Evolutionary conservation across 2,329 filamentous ascomycete genomes (phyloP), one percentile per base, ranked within the genome.

Genomic region (Lasiodiplodia theobromae): DNA sequence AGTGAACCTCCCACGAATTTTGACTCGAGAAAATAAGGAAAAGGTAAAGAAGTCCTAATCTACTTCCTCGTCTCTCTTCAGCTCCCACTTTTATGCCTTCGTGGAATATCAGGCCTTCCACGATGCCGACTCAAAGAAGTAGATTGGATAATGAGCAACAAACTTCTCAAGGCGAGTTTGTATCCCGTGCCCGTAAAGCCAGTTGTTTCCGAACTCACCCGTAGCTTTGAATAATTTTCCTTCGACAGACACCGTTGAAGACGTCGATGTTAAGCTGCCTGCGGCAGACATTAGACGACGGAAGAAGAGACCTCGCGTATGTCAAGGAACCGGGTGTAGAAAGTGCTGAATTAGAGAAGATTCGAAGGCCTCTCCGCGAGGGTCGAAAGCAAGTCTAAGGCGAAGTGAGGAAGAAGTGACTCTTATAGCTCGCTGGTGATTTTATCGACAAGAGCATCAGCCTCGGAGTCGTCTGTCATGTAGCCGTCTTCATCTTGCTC

Each of bases 401-500:
- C 3, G 57, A 28, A 8, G 16, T 10, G 21, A 25, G 38, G 3
- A 21, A 8, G 18, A 40, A 12, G 16, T 12, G 4, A 3, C 14
- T 31, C 23, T 49, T 47, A 64, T 21, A 64, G 18, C 12, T 64
- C 60, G 14, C 16, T 25, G 44, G 52, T 40, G 8, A 64, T 64
- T 31, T 40, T n/a, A 21, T 52, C 60, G 47, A 64, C 4, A 12
- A 64, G 23, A 21, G 28, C 60, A 12, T 64, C 60, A 25, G 60
- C 47, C 12, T 3, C 18, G 11, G 44, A 18, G 14, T 64, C 60
- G 47, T 64, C 60, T 12, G 44, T 38, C 44, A 52, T 31, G n/a
- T 64, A 64, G 18, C 60, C 60, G 25, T 64, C 60, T 18, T 52
- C n/a, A 16, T 38, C 44, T 12, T 64, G n/a, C 44, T 16, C 47